These are phyloP conservation scores for Colletotrichum orbiculare DNA, from an alignment of 2,329 filamentous ascomycete genomes.

Conservation along the genomic window DNA sequence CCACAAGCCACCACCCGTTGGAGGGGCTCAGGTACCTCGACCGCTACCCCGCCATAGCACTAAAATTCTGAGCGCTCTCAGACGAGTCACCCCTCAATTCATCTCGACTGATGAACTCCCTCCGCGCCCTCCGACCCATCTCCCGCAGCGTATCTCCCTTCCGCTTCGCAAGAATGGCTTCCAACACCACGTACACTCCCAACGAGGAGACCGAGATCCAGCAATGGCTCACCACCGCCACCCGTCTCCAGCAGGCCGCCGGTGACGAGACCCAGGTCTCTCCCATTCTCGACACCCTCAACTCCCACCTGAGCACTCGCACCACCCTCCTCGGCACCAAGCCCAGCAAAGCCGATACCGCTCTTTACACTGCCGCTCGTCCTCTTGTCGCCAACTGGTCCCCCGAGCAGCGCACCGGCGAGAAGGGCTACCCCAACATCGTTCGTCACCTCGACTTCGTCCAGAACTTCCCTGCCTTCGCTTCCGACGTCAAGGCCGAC, in stretches of 20 bases:
- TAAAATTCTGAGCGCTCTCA: conserved; percentile 20
- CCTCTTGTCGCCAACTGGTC: conserved; percentile 83
- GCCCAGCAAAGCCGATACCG: conserved; percentile 87
- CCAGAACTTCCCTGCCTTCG: conserved; percentile 85
- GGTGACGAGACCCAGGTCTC: conserved; percentile 71
- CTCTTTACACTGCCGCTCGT: conserved; percentile 82
- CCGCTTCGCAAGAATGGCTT: conserved; percentile 67
- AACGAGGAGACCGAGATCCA: conserved; percentile 88
- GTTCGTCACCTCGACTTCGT: conserved; percentile 94
- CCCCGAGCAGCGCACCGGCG: conserved; percentile 87
- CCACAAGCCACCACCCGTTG: not conserved
- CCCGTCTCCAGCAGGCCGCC: conserved; percentile 70
- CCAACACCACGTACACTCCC: conserved; percentile 78
- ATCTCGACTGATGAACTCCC: conserved; percentile 54
- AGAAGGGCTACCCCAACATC: conserved; percentile 90
- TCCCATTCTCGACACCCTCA: conserved; percentile 80
- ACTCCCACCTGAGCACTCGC: conserved; percentile 86
- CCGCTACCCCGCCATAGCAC: conserved; percentile 30
- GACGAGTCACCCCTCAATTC: conserved; percentile 4
- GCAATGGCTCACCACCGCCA: conserved; percentile 86
- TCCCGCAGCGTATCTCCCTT: conserved; percentile 49
- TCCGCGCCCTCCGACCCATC: conserved; percentile 51
- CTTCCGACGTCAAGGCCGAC: conserved; percentile 73
- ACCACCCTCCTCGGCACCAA: conserved; percentile 91
- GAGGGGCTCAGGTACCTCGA: conserved; percentile 27